Base-by-base conservation (phyloP, 805 yeast species). In the Metschnikowia lachancei region DNA sequence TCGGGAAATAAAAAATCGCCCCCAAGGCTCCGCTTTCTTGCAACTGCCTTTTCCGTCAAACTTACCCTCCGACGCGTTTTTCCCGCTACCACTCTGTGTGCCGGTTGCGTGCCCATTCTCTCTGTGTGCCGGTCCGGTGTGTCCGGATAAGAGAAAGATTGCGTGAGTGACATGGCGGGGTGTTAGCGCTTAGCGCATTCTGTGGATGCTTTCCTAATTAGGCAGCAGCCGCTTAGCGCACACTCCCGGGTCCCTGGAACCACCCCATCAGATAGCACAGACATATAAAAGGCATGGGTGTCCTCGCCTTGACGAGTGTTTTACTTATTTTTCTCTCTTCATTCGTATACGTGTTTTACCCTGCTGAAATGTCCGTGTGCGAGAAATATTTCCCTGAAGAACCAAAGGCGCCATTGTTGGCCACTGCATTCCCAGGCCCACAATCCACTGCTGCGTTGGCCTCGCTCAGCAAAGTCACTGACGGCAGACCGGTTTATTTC, bases 391-490 rank as follows among this genome's bases (percentile, higher is more conserved):
- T 85, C 73, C 95, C 95, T 53, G 61, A 73, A 51, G 98, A 91
- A 72, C 97, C 97, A 54, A 53, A 72, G 29, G 76, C 67, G 36
- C 97, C 98, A 48, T 61, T 62, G 11, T 76, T 88, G 40, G 70
- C 65, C 50, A 75, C 87, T n/a, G 61, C 73, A 16, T 72, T 86
- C 56, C 97, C 97, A 38, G 96, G 97, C 37, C 92, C 95, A 34
- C 71, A 75, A 57, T 77, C 87, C 51, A 59, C 72, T 57, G 74
- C 67, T 36, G 78, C 73, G 35, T 67, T 84, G 50, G 69, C 69
- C 29, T 61, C 81, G 11, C 74, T 91, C 48, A 79, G 75, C 56
- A 65, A 77, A 55, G 83, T 83, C 18, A 84, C 82, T 51, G 95
- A 87, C 61, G 67, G 84, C 48, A 75, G 88, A 64, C 81, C 91